Conservation (phyloP, 371 early-diverging fungal genomes). For the Nematocida sp. region DNA sequence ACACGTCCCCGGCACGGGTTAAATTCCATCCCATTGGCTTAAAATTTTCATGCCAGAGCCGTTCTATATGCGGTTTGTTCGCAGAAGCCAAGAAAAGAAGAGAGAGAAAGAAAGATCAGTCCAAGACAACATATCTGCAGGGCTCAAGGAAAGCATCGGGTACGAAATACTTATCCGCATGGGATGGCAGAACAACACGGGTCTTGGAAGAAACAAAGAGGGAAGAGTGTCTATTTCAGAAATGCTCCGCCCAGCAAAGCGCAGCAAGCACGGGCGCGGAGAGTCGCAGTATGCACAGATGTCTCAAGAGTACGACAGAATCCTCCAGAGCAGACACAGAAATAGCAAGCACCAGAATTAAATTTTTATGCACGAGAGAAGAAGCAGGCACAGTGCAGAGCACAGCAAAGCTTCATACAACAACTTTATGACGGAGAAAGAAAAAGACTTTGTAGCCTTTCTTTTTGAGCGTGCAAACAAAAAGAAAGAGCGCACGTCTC, state of each 20-base stretch:
- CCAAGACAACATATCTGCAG: constrained; percentile 22
- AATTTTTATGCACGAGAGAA: constrained; percentile 45
- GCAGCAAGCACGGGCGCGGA: neutral
- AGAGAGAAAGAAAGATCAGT: constrained; percentile 17
- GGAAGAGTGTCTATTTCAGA: constrained; percentile 19
- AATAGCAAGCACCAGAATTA: neutral
- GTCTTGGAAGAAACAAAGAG: constrained; percentile 39
- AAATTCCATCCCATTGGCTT: constrained; percentile 11
- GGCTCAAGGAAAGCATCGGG: constrained; percentile 42
- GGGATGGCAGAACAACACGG: constrained; percentile 33
- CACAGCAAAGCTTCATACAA: neutral
- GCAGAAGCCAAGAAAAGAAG: constrained; percentile 51
- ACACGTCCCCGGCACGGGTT: neutral
- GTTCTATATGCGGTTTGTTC: constrained; percentile 38
- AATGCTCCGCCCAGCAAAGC: neutral
- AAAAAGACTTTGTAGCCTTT: constrained; percentile 48
- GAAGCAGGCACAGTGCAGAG: neutral
- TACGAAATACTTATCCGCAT: constrained; percentile 36
- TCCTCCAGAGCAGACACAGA: neutral
- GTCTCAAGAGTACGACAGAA: constrained; percentile 22
- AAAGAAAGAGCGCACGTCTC: constrained; percentile 23
- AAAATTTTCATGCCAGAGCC: constrained; percentile 49
- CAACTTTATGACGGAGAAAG: constrained; percentile 47
- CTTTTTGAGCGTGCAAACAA: constrained; percentile 19
- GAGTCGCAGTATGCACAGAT: neutral